A percentile compares a stretch with the other conserved stretches of the same genome.
phyloP scores from a whole-genome alignment of 225 moss, liverwort and hornwort genomes.

The Ulota crispa region DNA sequence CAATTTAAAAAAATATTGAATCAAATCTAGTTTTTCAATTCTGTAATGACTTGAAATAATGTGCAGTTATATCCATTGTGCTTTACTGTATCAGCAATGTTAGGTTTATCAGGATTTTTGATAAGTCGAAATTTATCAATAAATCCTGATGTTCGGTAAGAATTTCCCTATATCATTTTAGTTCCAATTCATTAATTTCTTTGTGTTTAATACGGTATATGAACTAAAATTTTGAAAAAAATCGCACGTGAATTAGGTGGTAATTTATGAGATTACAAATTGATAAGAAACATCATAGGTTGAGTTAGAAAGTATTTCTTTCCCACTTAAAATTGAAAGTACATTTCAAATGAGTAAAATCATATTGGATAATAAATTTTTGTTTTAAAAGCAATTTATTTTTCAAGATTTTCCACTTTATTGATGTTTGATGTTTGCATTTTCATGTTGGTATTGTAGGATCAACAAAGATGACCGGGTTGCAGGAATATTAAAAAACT shows the following conservation, averaged over 20 bases:
- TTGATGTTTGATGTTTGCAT: neutral
- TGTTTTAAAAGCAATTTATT: neutral
- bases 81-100: neutral
- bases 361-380: no score
- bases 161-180: neutral
- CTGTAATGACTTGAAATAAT: neutral
- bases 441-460: neutral
- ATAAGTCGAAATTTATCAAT: constrained; percentile 25
- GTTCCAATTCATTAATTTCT: no score
- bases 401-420: neutral
- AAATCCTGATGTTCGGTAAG: constrained; percentile 31
- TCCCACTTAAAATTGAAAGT: neutral
- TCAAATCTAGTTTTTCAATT: neutral
- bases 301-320: neutral
- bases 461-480: constrained; percentile 45
- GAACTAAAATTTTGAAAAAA: rapidly evolving
- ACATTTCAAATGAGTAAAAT: rapidly evolving
- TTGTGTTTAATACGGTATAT: neutral
- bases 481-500: constrained; percentile 23
- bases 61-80: constrained; percentile 31
- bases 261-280: neutral
- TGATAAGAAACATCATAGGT: rapidly evolving
- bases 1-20: neutral
- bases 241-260: neutral
- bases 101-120: constrained; percentile 25